These are phyloP conservation scores for Leptographium wingfieldii DNA, from an alignment of 2,329 filamentous ascomycete genomes.

Conservation along the genomic window DNA sequence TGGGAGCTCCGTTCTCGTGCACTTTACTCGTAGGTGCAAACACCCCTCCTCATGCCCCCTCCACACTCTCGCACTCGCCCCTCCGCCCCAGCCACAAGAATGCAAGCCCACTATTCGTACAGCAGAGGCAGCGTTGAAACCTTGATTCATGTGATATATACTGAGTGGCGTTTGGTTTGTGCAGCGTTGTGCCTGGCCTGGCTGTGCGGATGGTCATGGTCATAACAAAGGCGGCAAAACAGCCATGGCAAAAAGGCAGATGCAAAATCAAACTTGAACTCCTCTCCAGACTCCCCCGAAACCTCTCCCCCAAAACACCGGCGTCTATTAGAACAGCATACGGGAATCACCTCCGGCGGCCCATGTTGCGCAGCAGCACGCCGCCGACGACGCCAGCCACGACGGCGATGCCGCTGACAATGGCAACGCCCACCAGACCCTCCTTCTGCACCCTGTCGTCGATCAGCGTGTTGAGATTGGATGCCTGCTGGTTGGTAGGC, in stretches of 20 bases:
- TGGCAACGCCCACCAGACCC: slow-evolving; percentile 85
- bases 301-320: neutral
- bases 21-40: too few relatives aligned
- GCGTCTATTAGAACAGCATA: neutral
- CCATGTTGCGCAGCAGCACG: slow-evolving; percentile 65
- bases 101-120: neutral
- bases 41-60: too few relatives aligned
- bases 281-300: neutral
- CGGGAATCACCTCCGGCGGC: slow-evolving; percentile 42
- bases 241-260: neutral
- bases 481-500: slow-evolving; percentile 79
- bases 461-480: slow-evolving; percentile 74
- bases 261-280: neutral
- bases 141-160: neutral
- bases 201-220: neutral
- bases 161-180: neutral
- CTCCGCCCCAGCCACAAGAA: too few relatives aligned
- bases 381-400: slow-evolving; percentile 89
- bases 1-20: too few relatives aligned
- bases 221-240: neutral
- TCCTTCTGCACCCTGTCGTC: slow-evolving; percentile 95
- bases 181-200: neutral
- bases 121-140: neutral
- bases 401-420: slow-evolving; percentile 83
- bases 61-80: neutral